Evolutionary conservation across 192 early-diverging fungal species (phyloP).

Genomic region (Obelidium mucronatum): DNA sequence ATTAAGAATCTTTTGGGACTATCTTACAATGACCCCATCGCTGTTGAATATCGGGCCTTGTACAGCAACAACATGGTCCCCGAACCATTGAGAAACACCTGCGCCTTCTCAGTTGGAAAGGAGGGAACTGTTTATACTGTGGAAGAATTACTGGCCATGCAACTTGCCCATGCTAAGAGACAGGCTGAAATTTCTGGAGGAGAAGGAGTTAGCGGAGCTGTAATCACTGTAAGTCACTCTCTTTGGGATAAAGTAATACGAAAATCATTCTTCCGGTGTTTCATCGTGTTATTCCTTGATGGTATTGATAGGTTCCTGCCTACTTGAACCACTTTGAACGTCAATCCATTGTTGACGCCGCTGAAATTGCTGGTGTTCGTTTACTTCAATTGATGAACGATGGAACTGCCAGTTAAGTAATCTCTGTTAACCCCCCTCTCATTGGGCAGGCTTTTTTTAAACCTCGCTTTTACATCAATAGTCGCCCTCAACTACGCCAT

Average conservation of each 20-base stretch:
- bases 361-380: conserved; percentile 85
- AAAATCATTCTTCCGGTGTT: neutral
- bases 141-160: conserved; percentile 94
- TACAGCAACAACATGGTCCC: conserved; percentile 82
- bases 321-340: conserved; percentile 92
- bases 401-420: conserved; percentile 78
- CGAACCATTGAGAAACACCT: conserved; percentile 70
- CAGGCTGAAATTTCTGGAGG: conserved; percentile 79
- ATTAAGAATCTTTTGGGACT: conserved; percentile 88
- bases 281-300: too few species aligned
- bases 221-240: conserved; percentile 78
- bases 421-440: too few species aligned
- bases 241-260: neutral
- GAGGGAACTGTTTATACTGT: conserved; percentile 61
- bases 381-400: conserved; percentile 90
- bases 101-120: conserved; percentile 73
- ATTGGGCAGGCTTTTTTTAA: neutral
- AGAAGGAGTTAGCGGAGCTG: conserved; percentile 81
- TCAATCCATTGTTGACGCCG: conserved; percentile 91
- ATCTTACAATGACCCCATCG: conserved; percentile 69
- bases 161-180: conserved; percentile 86
- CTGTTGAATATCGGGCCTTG: conserved; percentile 74
- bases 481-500: conserved; percentile 95
- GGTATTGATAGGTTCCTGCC: conserved; percentile 77
- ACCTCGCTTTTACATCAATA: too few species aligned